Conservation (phyloP, 345 rosid species). For the Sisymbrium irio region DNA sequence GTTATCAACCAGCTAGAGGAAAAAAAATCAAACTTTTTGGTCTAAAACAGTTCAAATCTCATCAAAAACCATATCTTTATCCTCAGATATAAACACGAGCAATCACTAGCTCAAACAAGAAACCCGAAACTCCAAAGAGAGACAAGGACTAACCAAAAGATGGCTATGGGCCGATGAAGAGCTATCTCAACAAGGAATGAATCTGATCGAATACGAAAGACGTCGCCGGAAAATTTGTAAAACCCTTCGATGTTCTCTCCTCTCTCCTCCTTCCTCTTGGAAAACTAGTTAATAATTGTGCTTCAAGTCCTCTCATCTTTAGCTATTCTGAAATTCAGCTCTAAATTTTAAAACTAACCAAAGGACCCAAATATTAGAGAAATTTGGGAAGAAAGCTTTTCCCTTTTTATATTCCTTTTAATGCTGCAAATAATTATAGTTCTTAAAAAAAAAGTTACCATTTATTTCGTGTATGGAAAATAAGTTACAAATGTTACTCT, state of each 20-base stretch:
- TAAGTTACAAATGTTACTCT: too few relatives aligned
- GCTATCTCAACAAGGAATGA: not conserved
- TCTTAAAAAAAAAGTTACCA: not conserved
- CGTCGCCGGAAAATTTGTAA: not conserved
- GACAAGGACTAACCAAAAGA: not conserved
- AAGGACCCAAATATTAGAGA: not conserved
- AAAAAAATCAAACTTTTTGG: not conserved
- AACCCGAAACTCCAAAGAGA: not conserved
- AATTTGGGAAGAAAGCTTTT: not conserved
- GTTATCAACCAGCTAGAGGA: not conserved
- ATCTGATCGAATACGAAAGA: not conserved
- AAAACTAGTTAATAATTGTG: not conserved
- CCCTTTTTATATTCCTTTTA: not conserved
- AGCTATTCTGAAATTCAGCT: not conserved
- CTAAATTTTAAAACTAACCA: not conserved
- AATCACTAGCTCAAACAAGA: not conserved
- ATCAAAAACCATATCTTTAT: not conserved
- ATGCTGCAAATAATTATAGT: not conserved
- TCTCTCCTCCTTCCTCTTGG: not conserved
- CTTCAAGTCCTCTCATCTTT: not conserved
- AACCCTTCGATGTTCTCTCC: not conserved
- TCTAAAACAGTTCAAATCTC: not conserved
- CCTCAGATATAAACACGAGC: not conserved
- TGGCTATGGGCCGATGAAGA: not conserved
- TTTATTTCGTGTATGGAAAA: not conserved